These are phyloP conservation scores for Paramyrothecium roridum DNA, from an alignment of 2,329 filamentous ascomycete species.

Conservation along the genomic window DNA sequence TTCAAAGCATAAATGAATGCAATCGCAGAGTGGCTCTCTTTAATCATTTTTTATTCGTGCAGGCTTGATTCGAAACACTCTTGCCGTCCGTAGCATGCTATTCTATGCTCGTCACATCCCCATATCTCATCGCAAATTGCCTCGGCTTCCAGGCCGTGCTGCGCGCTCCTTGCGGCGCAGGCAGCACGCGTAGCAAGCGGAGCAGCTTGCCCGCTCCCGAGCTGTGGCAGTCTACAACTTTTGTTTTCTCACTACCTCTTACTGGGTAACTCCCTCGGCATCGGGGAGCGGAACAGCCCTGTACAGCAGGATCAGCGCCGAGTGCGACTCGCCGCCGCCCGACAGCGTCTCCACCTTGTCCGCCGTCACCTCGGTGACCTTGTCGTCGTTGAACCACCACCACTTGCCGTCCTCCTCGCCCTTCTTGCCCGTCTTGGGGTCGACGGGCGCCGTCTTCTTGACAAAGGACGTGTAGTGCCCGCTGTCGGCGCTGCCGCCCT, in stretches of 20 bases:
- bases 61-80: neutral
- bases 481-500: constrained; percentile 93
- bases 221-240: too few species aligned
- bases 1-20: neutral
- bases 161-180: too few species aligned
- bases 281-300: constrained; percentile 67
- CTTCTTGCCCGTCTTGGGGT: constrained; percentile 72
- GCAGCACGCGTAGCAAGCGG: too few species aligned
- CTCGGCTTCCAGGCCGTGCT: too few species aligned
- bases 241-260: constrained; percentile 4
- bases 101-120: too few species aligned
- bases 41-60: constrained; percentile 3
- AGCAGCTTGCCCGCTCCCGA: too few species aligned
- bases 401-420: constrained; percentile 87
- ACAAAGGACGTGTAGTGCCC: constrained; percentile 98
- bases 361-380: constrained; percentile 84
- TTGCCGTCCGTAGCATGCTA: too few species aligned
- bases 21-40: neutral
- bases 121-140: too few species aligned
- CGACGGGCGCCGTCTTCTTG: constrained; percentile 77
- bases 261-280: constrained; percentile 41
- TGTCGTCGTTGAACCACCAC: constrained; percentile 99
- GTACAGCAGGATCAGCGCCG: constrained; percentile 77
- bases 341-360: constrained; percentile 90
- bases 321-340: constrained; percentile 86